Base-by-base conservation (phyloP, 176 grass and related monocot genomes). In the Cenchrus purpureus region DNA sequence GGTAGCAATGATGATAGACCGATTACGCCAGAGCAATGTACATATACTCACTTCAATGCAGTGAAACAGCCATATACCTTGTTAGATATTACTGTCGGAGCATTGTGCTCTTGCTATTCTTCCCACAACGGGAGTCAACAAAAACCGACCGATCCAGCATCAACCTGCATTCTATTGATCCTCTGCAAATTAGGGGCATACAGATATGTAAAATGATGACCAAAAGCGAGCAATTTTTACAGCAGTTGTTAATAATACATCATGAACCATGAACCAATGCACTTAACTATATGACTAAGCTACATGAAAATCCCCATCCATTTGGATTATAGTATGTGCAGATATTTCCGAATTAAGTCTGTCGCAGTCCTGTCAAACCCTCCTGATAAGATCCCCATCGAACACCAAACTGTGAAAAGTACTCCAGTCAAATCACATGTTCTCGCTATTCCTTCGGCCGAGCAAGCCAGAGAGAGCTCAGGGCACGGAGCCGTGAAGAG, bases 381-480 rank as follows among this genome's bases (percentile, higher is more conserved):
- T 71, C 65, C 79, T 20, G 63, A 40, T 70, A 81, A 74, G 34
- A 90, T 68, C 12, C 52, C 67, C 89, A 62, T 13, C 12, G 55
- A 44, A 34, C 44, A 57, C 64, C 63, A 89, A 77, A 76, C 22
- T 44, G 70, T 57, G 44, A 74, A 79, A 59, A 67, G 84, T 62
- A 44, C 69, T 59, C 59, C 74, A 44, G 73, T 74, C 67, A 87
- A 62, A 53, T 84, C 37, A 56, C 32, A 53, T n/a, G 53, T 0
- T 0, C 52, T 87, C 83, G 48, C 86, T 92, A 95, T 80, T 98
- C 96, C 62, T 91, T 90, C 2, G 96, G 96, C 49, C 96, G 85
- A 85, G 96, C 96, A 83, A 98, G 93, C 96, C 96, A 98, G 29
- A 98, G 87, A 81, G 96, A 98, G 72, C 96, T 98, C 78, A 98